These are phyloP conservation scores for Exophiala phaeomuriformis DNA, from an alignment of 2,329 filamentous ascomycete genomes.

Conservation along the genomic window DNA sequence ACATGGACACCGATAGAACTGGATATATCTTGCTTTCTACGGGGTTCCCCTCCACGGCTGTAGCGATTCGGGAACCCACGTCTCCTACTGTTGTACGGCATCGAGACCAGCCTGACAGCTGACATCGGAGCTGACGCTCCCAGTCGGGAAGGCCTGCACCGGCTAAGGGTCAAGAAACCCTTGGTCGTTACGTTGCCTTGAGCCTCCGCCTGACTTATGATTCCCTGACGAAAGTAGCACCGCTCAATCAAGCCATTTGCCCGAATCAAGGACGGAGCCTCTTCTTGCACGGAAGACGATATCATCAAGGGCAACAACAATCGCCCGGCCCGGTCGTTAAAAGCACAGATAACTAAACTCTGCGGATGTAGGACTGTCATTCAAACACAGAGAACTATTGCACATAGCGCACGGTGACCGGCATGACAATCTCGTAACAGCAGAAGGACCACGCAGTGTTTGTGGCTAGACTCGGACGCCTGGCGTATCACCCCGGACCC, in stretches of 20 bases:
- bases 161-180: no score
- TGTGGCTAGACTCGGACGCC: not conserved
- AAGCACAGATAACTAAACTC: not conserved
- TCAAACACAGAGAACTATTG: not conserved
- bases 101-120: no score
- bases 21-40: no score
- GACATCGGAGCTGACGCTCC: no score
- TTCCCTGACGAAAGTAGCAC: not conserved
- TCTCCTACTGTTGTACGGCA: no score
- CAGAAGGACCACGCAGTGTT: not conserved
- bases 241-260: not conserved
- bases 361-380: not conserved
- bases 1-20: no score
- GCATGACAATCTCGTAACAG: not conserved
- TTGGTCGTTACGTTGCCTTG: no score
- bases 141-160: no score
- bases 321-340: not conserved
- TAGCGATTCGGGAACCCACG: no score
- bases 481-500: not conserved
- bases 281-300: not conserved
- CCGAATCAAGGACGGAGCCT: not conserved
- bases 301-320: not conserved
- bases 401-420: not conserved
- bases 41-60: no score
- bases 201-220: not conserved